Evolutionary conservation across 1,139 yeast species (phyloP), one percentile per base, ranked within the genome.

Genomic region (Kurtzmaniella quercitrusa): DNA sequence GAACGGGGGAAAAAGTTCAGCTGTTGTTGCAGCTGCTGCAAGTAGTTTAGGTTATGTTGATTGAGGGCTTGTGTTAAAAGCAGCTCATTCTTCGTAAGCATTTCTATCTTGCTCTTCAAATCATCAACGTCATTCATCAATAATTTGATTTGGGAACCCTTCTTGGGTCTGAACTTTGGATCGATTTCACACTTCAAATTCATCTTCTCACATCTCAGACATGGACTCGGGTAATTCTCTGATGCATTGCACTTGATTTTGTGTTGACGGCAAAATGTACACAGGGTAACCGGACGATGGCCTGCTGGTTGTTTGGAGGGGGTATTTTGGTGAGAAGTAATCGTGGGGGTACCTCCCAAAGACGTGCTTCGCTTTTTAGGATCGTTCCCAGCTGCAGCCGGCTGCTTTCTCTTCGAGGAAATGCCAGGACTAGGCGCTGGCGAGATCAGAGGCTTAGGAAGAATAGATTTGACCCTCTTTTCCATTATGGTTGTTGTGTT

Each of bases 211-310:
- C 97, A 91, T 45, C 96, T 65, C 26, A 84, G 77, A 60, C 97
- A 91, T 0, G 96, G 88, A 12, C 73, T 71, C 1, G 97, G 97
- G 52, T 78, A 85, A 47, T 84, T 81, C 20, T 86, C 93, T 3
- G 88, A 78, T 0, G 97, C 97, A 57, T 91, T 88, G 64, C 98
- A 91, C 56, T 85, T 86, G 63, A 89, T 88, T 63, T 91, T 91
- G 59, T 89, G 97, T 59, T 91, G 97, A 42, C 97, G 80, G 59
- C 98, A 91, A 56, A 88, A 94, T 0, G 96, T 87, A 58, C 98
- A 91, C 2, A 95, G 85, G 0, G 96, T 86, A 2, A 89, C 95
- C 0, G 96, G 96, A 43, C 96, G 68, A 54, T 84, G 91, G 12
- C 75, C 74, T 0, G 71, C 59, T 8, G 39, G 19, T 39, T 63